A percentile compares a stretch with the other conserved stretches of the same genome.
Evolutionary conservation across 345 rosid species (phyloP).

Genomic region (Gossypium herbaceum): DNA sequence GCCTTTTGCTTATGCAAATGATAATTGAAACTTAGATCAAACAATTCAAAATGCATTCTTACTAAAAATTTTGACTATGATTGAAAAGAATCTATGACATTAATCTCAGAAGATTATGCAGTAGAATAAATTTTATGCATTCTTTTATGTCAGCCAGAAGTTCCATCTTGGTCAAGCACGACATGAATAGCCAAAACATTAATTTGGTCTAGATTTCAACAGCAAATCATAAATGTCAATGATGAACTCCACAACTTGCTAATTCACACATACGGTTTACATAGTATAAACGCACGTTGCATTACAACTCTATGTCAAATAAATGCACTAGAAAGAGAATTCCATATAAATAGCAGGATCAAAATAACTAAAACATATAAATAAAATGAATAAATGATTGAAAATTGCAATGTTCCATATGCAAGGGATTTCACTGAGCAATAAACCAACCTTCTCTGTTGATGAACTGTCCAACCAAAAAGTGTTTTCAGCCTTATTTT

Average conservation of each 20-base stretch:
- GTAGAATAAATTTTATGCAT: not conserved
- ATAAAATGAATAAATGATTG: not conserved
- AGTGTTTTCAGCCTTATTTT: slow-evolving; percentile 50
- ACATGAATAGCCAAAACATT: not conserved
- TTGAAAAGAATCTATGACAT: not conserved
- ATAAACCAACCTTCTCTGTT: slow-evolving; percentile 63
- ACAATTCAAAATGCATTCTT: not conserved
- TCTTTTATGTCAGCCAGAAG: not conserved
- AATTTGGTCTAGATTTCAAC: not conserved
- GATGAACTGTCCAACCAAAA: slow-evolving; percentile 99
- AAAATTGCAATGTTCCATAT: not conserved
- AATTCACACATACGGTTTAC: no score
- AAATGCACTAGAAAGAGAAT: not conserved
- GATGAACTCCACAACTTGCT: no score
- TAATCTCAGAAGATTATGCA: not conserved
- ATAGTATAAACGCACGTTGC: no score
- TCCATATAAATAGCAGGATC: not conserved
- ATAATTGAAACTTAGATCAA: not conserved
- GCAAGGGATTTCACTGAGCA: slow-evolving; percentile 10
- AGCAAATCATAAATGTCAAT: not conserved
- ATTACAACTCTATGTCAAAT: not conserved
- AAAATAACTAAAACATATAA: not conserved
- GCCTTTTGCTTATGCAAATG: not conserved
- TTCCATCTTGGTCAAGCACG: not conserved
- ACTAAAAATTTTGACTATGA: not conserved